phyloP scores from a whole-genome alignment of 306 rosid genomes.

The Lablab purpureus region DNA sequence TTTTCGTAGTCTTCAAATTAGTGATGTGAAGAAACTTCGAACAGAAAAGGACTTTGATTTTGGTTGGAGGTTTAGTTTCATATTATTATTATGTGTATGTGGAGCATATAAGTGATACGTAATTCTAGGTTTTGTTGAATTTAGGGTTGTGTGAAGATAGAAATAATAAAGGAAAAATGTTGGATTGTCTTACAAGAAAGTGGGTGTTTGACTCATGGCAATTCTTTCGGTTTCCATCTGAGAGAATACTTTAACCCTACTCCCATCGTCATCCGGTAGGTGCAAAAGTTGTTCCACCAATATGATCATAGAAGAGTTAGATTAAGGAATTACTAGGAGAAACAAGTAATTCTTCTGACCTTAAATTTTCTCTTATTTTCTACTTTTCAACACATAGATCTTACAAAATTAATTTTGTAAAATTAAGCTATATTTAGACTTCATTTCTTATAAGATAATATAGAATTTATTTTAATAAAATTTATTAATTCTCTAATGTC shows the following conservation, averaged over 20 bases:
- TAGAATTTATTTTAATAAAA: too few relatives aligned
- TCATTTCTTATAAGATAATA: too few relatives aligned
- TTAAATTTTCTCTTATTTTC: neutral
- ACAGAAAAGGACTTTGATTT: neutral
- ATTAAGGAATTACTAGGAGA: neutral
- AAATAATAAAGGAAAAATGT: neutral
- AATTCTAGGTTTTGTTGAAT: conserved; percentile 13
- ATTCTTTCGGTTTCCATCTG: conserved; percentile 2
- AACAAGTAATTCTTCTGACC: neutral
- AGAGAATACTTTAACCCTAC: neutral
- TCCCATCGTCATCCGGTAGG: neutral
- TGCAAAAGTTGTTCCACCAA: conserved; percentile 30
- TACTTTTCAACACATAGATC: neutral
- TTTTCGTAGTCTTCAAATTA: neutral
- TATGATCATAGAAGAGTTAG: neutral
- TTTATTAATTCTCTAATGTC: too few relatives aligned
- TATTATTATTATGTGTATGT: neutral
- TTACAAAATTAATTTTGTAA: too few relatives aligned
- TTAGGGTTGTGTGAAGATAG: neutral
- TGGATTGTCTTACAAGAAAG: neutral
- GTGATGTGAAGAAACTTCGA: neutral
- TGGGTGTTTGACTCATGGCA: conserved; percentile 38
- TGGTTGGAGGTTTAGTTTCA: neutral
- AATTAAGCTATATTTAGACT: too few relatives aligned
- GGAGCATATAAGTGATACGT: neutral